A percentile compares a stretch with the other conserved stretches of the same genome.
These are phyloP conservation scores for Ephemerocybe angulata DNA, from an alignment of 768 basidiomycete genomes.

Conservation along the genomic window DNA sequence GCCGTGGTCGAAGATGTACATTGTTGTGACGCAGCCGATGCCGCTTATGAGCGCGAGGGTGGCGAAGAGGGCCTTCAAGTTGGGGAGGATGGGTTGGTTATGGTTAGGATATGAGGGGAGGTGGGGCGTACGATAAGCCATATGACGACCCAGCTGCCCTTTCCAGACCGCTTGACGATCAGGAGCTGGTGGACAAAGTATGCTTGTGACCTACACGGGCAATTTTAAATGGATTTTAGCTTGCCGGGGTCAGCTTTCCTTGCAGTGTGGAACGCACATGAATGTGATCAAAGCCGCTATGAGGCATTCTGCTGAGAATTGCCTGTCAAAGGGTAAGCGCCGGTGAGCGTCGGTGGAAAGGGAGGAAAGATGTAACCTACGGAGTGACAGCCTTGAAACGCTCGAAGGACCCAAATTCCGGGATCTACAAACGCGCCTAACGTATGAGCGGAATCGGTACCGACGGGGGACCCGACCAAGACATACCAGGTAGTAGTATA, in stretches of 20 bases:
- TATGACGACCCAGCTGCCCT: constrained; percentile 26
- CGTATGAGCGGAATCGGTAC: no score
- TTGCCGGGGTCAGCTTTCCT: not conserved
- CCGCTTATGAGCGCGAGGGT: constrained; percentile 23
- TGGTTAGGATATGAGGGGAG: not conserved
- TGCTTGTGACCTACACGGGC: constrained; percentile 35
- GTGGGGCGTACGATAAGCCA: constrained; percentile 22
- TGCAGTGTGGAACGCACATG: constrained; percentile 26
- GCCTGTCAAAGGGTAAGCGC: constrained; percentile 1
- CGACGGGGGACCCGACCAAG: no score
- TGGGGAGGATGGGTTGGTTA: not conserved
- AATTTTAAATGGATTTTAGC: not conserved
- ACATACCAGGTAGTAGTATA: constrained; percentile 43
- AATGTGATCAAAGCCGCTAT: constrained; percentile 40
- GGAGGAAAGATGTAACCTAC: constrained; percentile 24
- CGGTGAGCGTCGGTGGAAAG: not conserved
- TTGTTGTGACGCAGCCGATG: constrained; percentile 27
- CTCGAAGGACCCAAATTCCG: constrained; percentile 37
- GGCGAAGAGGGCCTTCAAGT: constrained; percentile 21
- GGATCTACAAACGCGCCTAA: no score
- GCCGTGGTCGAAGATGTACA: constrained; percentile 31
- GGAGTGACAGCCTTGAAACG: constrained; percentile 37
- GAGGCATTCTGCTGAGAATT: constrained; percentile 38
- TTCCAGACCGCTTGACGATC: constrained; percentile 24
- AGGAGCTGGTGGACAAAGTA: constrained; percentile 43